phyloP scores from a whole-genome alignment of 306 rosid genomes.

The Trifolium pratense region DNA sequence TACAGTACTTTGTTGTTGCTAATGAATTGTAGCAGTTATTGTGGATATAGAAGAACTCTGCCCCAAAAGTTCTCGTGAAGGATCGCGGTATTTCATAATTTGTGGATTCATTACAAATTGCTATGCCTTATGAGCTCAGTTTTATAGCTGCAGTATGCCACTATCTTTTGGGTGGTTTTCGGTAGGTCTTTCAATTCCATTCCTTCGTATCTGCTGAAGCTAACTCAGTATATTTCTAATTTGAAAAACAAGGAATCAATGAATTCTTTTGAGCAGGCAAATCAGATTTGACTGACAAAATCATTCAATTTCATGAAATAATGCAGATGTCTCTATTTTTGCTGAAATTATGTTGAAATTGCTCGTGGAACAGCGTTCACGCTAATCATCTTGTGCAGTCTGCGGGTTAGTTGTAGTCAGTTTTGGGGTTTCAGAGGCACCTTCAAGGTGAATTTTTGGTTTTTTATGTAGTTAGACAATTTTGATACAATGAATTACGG shows the following conservation, averaged over 20 bases:
- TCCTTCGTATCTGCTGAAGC: slow-evolving; percentile 26
- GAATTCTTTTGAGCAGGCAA: slow-evolving; percentile 17
- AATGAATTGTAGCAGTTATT: slow-evolving; percentile 40
- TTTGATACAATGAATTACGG: slow-evolving; percentile 57
- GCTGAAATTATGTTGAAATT: slow-evolving; percentile 10
- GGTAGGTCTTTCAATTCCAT: slow-evolving; percentile 51
- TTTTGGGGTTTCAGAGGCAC: slow-evolving; percentile 45
- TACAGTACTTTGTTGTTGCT: slow-evolving; percentile 36
- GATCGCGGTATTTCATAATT: slow-evolving; percentile 34
- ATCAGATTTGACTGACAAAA: slow-evolving; percentile 31
- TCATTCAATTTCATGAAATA: slow-evolving; percentile 25
- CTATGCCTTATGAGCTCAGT: slow-evolving; percentile 36
- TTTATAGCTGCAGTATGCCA: slow-evolving; percentile 24
- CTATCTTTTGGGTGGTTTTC: slow-evolving; percentile 40
- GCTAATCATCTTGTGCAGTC: slow-evolving; percentile 43
- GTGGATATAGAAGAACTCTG: slow-evolving; percentile 38
- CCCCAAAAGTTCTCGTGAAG: slow-evolving; percentile 36
- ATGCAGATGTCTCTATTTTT: slow-evolving; percentile 42
- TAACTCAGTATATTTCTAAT: slow-evolving; percentile 28
- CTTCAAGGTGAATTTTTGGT: slow-evolving; percentile 58
- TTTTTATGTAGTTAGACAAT: slow-evolving; percentile 54
- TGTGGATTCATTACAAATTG: slow-evolving; percentile 45
- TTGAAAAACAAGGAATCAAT: slow-evolving; percentile 27
- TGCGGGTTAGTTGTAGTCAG: slow-evolving; percentile 52
- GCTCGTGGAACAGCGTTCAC: slow-evolving; percentile 22